Evolutionary conservation across 305 asterid genomes (phyloP).

Genomic region (Solanum hybrid): DNA sequence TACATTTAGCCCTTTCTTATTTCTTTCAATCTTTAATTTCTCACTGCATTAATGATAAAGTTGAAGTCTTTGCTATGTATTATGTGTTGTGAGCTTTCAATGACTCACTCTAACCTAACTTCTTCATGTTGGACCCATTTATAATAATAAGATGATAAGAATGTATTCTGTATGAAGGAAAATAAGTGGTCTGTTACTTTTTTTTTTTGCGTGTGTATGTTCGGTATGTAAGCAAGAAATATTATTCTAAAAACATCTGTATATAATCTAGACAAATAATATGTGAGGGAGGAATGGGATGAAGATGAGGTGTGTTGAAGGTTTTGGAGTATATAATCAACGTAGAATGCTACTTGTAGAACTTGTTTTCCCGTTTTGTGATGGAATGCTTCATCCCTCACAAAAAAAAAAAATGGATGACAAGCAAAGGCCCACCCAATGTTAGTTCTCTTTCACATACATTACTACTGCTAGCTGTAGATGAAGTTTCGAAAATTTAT

Average conservation of each 20-base stretch:
- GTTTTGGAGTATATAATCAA: neutral
- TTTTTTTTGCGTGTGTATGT: too few relatives aligned
- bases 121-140: neutral
- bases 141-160: neutral
- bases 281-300: rapidly evolving
- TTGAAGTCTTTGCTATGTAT: neutral
- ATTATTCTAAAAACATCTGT: too few relatives aligned
- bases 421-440: neutral
- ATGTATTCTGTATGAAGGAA: neutral
- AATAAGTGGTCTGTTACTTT: neutral
- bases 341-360: neutral
- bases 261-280: too few relatives aligned
- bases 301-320: neutral
- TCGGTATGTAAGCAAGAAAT: neutral
- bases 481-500: neutral
- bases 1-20: neutral
- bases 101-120: neutral
- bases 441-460: neutral
- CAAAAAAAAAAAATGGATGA: too few relatives aligned
- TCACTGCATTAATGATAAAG: neutral
- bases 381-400: neutral
- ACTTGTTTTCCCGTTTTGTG: neutral
- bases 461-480: neutral
- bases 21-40: neutral
- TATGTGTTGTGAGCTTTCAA: neutral